A percentile compares a stretch with the other conserved stretches of the same genome.
These are phyloP conservation scores for Torulaspora globosa DNA, from an alignment of 1,139 yeast species.

Conservation along the genomic window DNA sequence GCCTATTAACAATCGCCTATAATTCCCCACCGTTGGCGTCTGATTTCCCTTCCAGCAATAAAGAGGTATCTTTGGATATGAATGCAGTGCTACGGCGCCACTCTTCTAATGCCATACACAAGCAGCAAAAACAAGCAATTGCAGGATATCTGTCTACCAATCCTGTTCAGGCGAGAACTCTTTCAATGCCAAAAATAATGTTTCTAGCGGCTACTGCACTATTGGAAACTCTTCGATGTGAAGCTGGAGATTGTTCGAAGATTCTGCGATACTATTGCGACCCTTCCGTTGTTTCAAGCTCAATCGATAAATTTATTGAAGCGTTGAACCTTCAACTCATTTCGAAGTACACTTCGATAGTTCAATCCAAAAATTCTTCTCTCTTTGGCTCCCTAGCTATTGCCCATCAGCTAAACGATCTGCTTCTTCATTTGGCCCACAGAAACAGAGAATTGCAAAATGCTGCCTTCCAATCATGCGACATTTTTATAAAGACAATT, in stretches of 20 bases:
- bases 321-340: conserved; percentile 60
- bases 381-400: conserved; percentile 55
- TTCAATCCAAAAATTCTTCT: conserved; percentile 34
- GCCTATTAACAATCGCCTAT: conserved; percentile 71
- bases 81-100: conserved; percentile 90
- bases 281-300: conserved; percentile 61
- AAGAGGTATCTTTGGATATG: conserved; percentile 87
- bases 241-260: conserved; percentile 76
- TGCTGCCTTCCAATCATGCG: conserved; percentile 77
- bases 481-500: conserved; percentile 57
- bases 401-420: conserved; percentile 65
- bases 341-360: conserved; percentile 48
- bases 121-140: conserved; percentile 63
- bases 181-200: conserved; percentile 79
- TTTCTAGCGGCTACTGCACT: conserved; percentile 79
- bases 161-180: conserved; percentile 37
- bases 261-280: conserved; percentile 76
- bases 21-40: conserved; percentile 91
- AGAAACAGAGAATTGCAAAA: conserved; percentile 71
- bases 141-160: conserved; percentile 35
- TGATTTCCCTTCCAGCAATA: conserved; percentile 76
- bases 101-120: conserved; percentile 75
- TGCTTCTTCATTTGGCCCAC: conserved; percentile 72
- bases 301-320: conserved; percentile 67
- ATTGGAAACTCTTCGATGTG: conserved; percentile 73